Base-by-base conservation (phyloP, 305 asterid genomes). In the Fraxinus angustifolia region DNA sequence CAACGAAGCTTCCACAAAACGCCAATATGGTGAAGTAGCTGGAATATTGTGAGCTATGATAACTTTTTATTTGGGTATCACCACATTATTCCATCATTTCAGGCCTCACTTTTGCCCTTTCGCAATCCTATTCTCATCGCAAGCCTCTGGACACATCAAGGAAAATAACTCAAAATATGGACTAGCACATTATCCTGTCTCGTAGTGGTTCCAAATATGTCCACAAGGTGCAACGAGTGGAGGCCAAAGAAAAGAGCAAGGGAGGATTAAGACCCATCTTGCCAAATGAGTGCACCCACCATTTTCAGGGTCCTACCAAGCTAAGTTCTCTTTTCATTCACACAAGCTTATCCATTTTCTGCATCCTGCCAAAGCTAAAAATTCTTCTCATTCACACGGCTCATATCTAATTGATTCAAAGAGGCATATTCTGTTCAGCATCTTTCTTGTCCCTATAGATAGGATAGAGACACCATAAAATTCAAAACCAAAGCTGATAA, bases 291-390 rank as follows among this genome's bases (percentile, higher is more conserved):
- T 74, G 56, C 78, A 26, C 58, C 21, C 23, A 4, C 58, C 78
- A 14, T 42, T 23, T 23, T 3, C 36, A 42, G 78, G 65, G 81
- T 78, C 76, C 40, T 38, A 38, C 76, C 16, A 4, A 67, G 19
- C 73, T 67, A 67, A 28, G 36, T 67, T 67, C 73, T 4, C 35
- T 67, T 67, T 67, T 67, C 73, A 30, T 28, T 65, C n/a, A 65
- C 34, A 10, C n/a, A 0, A 26, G 35, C 35, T 65, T 26, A 3
- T 21, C 68, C 35, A 65, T 88, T 84, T 75, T n/a, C 78, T 62
- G 36, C 88, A 87, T 6, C 88, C 89, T 81, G 81, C 62, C 78
- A 17, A 48, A 17, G 74, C 50, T 40, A 65, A 77, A 26, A 82
- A 35, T 58, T 75, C 85, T 75, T 65, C 82, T 34, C 81, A 67